Base-by-base conservation (phyloP, 2,329 filamentous ascomycete species). In the Penicillium sp. region DNA sequence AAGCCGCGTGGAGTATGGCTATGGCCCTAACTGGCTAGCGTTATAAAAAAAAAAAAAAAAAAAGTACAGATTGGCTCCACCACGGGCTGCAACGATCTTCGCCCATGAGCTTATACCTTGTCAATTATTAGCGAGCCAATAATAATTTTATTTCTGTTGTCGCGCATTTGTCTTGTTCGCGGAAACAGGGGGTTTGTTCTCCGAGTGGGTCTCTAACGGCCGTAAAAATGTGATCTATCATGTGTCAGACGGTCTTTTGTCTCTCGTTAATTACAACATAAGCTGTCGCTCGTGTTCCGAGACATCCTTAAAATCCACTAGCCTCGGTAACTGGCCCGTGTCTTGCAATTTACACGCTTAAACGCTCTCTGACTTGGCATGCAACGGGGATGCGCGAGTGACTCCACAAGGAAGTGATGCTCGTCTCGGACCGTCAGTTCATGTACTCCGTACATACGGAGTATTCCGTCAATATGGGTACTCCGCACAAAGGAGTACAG, bases 1-100 rank as follows among this genome's bases (percentile, higher is more conserved):
- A 34, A 22, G 11, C 16, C 16, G 29, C 18, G 13, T 13, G 32
- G 32, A 34, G 14, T 34, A 18, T n/a, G n/a, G n/a, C 42, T 26
- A 24, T 20, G 32, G 20, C 29, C 22, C 38, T 49, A 32, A 32
- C 16, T 31, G 9, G 43, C 14, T 39, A 48, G 37, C 14, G 42
- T 26, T 32, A 39, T 20, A 6, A 38, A 35, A 31, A 37, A 45
- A 8, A n/a, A n/a, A 6, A 38, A 35, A 31, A 37, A 46, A 35
- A 38, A 42, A 38, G 37, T 37, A 58, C 53, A 55, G 50, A n/a
- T 46, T 22, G 45, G 24, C 53, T 55, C 48, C 49, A 51, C 34
- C 22, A 49, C 34, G 34, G 22, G 16, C 16, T 29, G 34, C 26
- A 35, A 42, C 20, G 52, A 54, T 54, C 37, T 20, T 40, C 35